Base-by-base conservation (phyloP, 1,139 yeast genomes). In the Diutina siamensis region DNA sequence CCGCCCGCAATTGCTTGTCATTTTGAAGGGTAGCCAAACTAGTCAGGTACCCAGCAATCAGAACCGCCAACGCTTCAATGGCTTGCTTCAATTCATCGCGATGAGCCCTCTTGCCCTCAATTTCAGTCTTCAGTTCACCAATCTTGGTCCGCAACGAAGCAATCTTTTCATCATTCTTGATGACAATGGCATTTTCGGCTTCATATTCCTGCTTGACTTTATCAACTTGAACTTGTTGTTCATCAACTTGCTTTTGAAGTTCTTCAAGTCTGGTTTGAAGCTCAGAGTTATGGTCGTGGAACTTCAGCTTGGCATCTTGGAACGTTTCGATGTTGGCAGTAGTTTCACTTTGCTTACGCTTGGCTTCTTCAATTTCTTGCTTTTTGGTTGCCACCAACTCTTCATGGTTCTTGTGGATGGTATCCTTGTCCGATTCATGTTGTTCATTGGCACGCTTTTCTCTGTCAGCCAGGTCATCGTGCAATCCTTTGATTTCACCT, bases 311-410 rank as follows among this genome's bases (percentile, higher is more conserved):
- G 53, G 64, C 66, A 28, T 67, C 67, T 48, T 70, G 67, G 48
- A 72, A 64, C 32, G 58, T 64, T 54, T 69, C 76, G 50, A 72
- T 72, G 49, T 65, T 72, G 45, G 64, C 64, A 28, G 73, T 65
- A 47, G 76, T 70, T 27, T 63, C 67, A 46, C 63, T 71, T 57
- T 76, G 80, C 45, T 62, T 61, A 15, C 62, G 55, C 57, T 74
- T 75, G 15, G 78, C 59, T 45, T 67, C 74, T 51, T 67, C 75
- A 51, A 75, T 64, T 51, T 72, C 80, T 50, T 68, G 69, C 44
- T 68, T 62, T 57, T 74, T 76, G 48, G 75, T 69, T 31, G 68
- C 68, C 48, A 65, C 69, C 54, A 72, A 64, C 51, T 72, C 71
- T 40, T 65, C 76, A 49, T 72, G 75, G 53, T 71, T 72, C 53